These are phyloP conservation scores for Apodospora peruviana DNA, from an alignment of 495 filamentous ascomycete species.

Conservation along the genomic window DNA sequence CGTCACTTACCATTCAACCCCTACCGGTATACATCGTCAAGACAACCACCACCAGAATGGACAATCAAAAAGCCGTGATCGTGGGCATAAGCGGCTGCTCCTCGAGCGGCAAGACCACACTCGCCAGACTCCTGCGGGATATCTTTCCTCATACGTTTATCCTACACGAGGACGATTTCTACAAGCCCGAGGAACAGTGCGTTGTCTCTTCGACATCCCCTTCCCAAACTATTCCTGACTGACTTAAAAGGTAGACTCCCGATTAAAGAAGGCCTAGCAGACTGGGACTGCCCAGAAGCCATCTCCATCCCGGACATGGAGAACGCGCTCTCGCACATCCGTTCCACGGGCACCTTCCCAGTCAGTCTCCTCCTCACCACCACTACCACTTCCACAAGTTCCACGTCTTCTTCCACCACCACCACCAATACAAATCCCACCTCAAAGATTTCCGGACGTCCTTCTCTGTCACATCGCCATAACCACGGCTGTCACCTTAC, in stretches of 20 bases:
- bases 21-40: background rate
- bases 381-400: conserved; percentile 1
- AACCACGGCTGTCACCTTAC: conserved; percentile 3
- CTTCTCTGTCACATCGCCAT: conserved; percentile 4
- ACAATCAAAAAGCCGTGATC: conserved; percentile 46
- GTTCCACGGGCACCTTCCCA: conserved; percentile 58
- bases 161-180: conserved; percentile 93
- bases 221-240: background rate
- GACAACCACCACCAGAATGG: conserved; percentile 16
- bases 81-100: conserved; percentile 72
- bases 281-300: conserved; percentile 82
- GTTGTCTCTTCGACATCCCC: conserved; percentile 9
- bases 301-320: conserved; percentile 63
- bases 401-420: too few relatives aligned
- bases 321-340: conserved; percentile 57
- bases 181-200: conserved; percentile 65
- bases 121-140: conserved; percentile 65
- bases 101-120: conserved; percentile 74
- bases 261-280: conserved; percentile 52
- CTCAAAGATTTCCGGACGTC: background rate
- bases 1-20: too few relatives aligned
- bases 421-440: background rate
- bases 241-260: conserved; percentile 34
- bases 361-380: conserved; percentile 22
- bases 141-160: conserved; percentile 71